Base-by-base conservation (phyloP, 495 filamentous ascomycete genomes). In the Hyaloscypha bicolor region DNA sequence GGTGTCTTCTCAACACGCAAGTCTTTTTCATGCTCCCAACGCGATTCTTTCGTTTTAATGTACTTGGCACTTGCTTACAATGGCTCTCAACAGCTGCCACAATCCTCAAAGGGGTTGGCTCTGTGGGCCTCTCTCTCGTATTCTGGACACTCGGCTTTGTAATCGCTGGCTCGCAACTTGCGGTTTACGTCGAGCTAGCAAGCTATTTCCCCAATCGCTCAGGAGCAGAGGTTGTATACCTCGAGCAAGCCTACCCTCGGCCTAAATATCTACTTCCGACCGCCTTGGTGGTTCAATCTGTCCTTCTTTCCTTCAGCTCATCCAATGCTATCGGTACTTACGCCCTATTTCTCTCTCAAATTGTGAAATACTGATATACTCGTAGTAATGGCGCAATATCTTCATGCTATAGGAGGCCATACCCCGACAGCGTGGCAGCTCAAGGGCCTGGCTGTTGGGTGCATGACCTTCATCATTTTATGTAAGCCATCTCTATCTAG, bases 131-230 rank as follows among this genome's bases (percentile, higher is more conserved):
- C 11, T 74, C 76, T 32, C 74, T 90, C 59, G 79, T 90, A 29
- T 89, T 83, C 72, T 89, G 88, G 87, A 74, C 82, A 0, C 79
- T 90, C 21, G 88, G 87, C 14, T 81, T 85, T 39, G 62, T 87
- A 6, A 79, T 87, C 6, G 76, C 87, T 1, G 67, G 79, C 29
- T 78, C 80, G 29, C 80, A 79, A 3, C 78, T 89, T 9, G 73
- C 79, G 0, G 78, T 87, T 12, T 89, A 88, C 66, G 80, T 89
- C 53, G 87, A 90, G 69, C 82, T 84, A 19, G 82, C 86, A 2
- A 77, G 83, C 0, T 89, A 84, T 67, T 90, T 89, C 58, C 88
- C 88, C 6, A 88, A 85, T 72, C 82, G 88, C 22, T 89, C 86
- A 3, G 88, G 87, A 3, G 80, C 85, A 0, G 85, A 91, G 66